Base-by-base conservation (phyloP, 257 asterid genomes). In the Gentiana straminea region DNA sequence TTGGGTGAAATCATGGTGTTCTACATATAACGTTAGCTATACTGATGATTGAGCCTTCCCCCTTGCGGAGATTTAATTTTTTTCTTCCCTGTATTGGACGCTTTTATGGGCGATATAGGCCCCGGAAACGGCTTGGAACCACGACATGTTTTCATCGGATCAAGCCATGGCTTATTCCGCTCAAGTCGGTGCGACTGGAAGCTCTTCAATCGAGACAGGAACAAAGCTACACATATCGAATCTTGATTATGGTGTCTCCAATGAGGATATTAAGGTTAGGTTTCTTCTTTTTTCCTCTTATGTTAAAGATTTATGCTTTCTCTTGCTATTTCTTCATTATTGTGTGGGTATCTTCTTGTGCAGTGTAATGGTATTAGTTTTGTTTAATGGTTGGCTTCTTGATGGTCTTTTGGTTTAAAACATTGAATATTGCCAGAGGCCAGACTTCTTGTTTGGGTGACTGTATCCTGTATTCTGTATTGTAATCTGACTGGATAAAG, bases 181-280 rank as follows among this genome's bases (percentile, higher is more conserved):
- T 3, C 79, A 74, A 47, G 48, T 48, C 32, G 69, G 70, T 6
- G 94, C 79, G 8, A 84, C 79, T 8, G 74, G 87, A 39, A 60
- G 83, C 8, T 75, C 95, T 55, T 75, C 79, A 57, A 92, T 92
- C 48, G 97, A 88, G 83, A 92, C 99, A 4, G 99, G 96, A 66
- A 82, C 91, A 1, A 90, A 90, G 77, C 75, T 86, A 9, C 84
- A 84, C 71, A 74, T 86, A 45, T 90, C 98, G 34, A 84, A 90
- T 75, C 79, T 90, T 7, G 98, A 90, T 52, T 86, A 86, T 35
- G 88, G 94, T 4, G 97, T 90, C 50, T 86, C 97, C 3, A 81
- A 68, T 7, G 97, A 86, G 64, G 97, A 89, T 77, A 69, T 89
- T 48, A 86, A 86, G 91, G 97, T 84, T 45, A 33, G 13, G 32